A percentile compares a stretch with the other conserved stretches of the same genome.
These are phyloP conservation scores for Mallotus repandus DNA, from an alignment of 441 rosid genomes.

Conservation along the genomic window DNA sequence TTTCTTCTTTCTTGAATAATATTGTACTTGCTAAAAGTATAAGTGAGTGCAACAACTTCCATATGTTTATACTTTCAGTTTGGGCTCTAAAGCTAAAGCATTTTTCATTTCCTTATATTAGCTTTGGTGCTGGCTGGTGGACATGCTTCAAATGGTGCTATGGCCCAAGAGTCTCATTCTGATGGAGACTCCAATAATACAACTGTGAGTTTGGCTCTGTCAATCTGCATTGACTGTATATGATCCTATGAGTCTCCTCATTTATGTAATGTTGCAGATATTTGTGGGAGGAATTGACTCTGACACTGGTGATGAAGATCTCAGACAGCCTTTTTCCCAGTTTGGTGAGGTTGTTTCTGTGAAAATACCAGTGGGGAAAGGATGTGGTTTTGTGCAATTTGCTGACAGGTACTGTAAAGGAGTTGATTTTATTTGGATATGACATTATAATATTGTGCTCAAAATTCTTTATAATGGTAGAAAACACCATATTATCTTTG, in stretches of 20 bases:
- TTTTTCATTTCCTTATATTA: conserved; percentile 33
- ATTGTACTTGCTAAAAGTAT: not conserved
- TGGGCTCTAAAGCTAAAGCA: conserved; percentile 19
- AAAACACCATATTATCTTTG: not conserved
- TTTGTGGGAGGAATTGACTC: conserved; percentile 94
- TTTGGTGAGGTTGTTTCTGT: conserved; percentile 94
- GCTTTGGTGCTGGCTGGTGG: conserved; percentile 88
- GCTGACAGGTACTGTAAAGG: conserved; percentile 51
- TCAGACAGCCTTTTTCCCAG: conserved; percentile 71
- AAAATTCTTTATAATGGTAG: not conserved
- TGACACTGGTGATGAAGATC: conserved; percentile 79
- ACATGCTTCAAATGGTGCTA: conserved; percentile 58
- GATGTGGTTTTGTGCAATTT: conserved; percentile 92
- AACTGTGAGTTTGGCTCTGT: conserved; percentile 62
- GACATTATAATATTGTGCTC: no score
- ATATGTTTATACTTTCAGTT: not conserved
- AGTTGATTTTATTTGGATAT: no score
- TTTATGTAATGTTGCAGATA: conserved; percentile 47
- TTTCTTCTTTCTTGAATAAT: not conserved
- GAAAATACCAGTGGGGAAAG: conserved; percentile 88
- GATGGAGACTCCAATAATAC: conserved; percentile 73
- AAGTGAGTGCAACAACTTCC: not conserved
- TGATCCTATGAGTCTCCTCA: conserved; percentile 19
- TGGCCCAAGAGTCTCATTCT: conserved; percentile 58
- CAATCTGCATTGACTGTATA: conserved; percentile 6